These are phyloP conservation scores for Mycena venus DNA, from an alignment of 768 basidiomycete genomes.

Conservation along the genomic window DNA sequence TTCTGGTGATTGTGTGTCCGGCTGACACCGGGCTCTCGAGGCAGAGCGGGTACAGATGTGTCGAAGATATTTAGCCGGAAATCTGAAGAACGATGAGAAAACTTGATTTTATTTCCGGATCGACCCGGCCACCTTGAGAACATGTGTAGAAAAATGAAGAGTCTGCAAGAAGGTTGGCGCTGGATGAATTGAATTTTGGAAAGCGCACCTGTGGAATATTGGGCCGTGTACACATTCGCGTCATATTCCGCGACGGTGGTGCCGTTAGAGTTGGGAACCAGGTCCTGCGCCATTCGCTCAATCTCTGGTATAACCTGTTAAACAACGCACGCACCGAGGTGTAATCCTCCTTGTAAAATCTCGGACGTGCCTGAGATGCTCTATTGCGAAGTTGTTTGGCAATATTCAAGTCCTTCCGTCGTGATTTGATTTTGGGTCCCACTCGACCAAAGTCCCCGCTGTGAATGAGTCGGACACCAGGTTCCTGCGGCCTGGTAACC, in stretches of 20 bases:
- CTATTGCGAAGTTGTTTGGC: constrained; percentile 62
- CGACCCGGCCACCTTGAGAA: constrained; percentile 71
- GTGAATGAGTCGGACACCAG: constrained; percentile 74
- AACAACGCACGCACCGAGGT: constrained; percentile 65
- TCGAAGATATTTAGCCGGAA: constrained; percentile 93
- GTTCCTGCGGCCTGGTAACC: constrained; percentile 70
- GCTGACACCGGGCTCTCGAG: constrained; percentile 34
- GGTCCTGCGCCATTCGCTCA: no score
- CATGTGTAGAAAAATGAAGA: constrained; percentile 96
- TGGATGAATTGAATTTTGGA: neutral
- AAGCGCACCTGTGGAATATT: constrained; percentile 78
- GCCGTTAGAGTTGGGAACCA: constrained; percentile 85
- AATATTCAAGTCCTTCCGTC: constrained; percentile 60
- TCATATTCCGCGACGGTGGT: constrained; percentile 82
- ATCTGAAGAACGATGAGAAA: constrained; percentile 60
- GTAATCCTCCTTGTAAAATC: constrained; percentile 64
- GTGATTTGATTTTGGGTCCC: constrained; percentile 60
- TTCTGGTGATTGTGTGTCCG: constrained; percentile 31
- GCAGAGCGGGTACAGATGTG: constrained; percentile 64
- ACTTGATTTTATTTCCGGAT: neutral
- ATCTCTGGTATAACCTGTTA: no score
- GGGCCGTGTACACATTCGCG: constrained; percentile 86
- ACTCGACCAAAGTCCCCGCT: constrained; percentile 87
- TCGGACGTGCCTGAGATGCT: constrained; percentile 48
- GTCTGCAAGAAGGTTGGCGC: constrained; percentile 57